Percentiles rank a stretch among this genome's conserved stretches.
phyloP scores from a whole-genome alignment of 1,284 basidiomycete genomes.

The Cystobasidium pallidum region DNA sequence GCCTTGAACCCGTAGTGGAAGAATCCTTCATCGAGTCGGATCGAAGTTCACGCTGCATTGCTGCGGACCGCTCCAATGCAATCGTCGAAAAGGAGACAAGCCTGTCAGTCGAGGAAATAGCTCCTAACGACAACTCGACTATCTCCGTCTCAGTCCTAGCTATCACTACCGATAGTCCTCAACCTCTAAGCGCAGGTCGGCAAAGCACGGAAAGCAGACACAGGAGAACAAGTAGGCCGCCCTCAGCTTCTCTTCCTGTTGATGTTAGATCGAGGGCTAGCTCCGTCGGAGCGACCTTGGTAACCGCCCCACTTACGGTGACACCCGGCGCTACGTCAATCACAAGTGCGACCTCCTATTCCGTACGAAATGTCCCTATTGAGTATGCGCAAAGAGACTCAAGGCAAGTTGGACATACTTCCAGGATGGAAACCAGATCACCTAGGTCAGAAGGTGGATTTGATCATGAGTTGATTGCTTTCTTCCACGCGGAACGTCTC shows the following conservation, averaged over 20 bases:
- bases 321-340: not conserved
- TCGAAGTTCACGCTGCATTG: not conserved
- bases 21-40: conserved; percentile 19
- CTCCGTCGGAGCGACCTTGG: not conserved
- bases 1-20: conserved; percentile 13
- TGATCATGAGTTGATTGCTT: not conserved
- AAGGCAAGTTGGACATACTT: not conserved
- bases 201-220: conserved; percentile 15
- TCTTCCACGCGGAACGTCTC: not conserved
- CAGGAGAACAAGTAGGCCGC: not conserved
- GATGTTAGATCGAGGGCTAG: not conserved
- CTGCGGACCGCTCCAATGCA: not conserved
- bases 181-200: conserved; percentile 1
- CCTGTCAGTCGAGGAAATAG: not conserved
- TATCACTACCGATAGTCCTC: not conserved
- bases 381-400: not conserved
- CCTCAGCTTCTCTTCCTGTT: not conserved
- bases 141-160: conserved; percentile 7
- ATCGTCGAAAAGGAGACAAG: not conserved
- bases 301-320: not conserved
- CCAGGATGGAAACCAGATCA: not conserved
- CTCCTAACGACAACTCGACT: not conserved
- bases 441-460: not conserved
- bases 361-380: not conserved
- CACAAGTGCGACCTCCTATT: not conserved